Evolutionary conservation across 805 yeast species (phyloP), one percentile per base, ranked within the genome.

Genomic region (Yamadazyma takamatsuzukensis): DNA sequence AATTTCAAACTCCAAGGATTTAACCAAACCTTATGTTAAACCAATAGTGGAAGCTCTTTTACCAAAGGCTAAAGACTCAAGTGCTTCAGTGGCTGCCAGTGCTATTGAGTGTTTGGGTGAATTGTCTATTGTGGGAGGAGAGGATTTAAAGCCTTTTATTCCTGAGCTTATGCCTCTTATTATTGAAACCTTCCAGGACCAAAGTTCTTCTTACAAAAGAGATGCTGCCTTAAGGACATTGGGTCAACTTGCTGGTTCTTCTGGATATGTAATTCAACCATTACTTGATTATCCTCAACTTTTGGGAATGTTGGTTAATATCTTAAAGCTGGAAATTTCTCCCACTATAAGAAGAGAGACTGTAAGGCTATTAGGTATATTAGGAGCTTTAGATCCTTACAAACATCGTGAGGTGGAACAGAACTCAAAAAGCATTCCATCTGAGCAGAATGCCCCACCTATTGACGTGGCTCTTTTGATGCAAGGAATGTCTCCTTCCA

Each of bases 331-430:
- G 37, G 97, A 90, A 49, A 74, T 78, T 8, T 76, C 95, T 0
- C 74, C 81, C 3, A 62, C 74, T 4, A 79, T 86, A 6, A 76
- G 93, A 49, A 67, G 96, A 36, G 97, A 93, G 54, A 83, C 96
- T 0, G 95, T 93, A 1, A 72, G 90, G 43, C 60, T 93, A 15
- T 65, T 93, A 36, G 99, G 99, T 51, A 88, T 89, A 21, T 64
- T 93, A 25, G 99, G 99, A 42, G 98, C 98, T 0, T 64, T 93
- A 29, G 98, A 93, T 58, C 99, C 99, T 1, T 93, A 90, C 53
- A 89, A 86, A 51, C 94, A 88, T 46, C 77, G 96, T 35, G 96
- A 87, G 47, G 85, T 89, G 7, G 97, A 89, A 52, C 80, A 85
- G 36, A 70, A 69, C 1, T 73, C 82, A 1, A 77, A 73, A 48